Percentiles rank a stretch among this genome's conserved stretches.
phyloP scores from a whole-genome alignment of 2,329 filamentous ascomycete genomes.

The Tolypocladium sp. region DNA sequence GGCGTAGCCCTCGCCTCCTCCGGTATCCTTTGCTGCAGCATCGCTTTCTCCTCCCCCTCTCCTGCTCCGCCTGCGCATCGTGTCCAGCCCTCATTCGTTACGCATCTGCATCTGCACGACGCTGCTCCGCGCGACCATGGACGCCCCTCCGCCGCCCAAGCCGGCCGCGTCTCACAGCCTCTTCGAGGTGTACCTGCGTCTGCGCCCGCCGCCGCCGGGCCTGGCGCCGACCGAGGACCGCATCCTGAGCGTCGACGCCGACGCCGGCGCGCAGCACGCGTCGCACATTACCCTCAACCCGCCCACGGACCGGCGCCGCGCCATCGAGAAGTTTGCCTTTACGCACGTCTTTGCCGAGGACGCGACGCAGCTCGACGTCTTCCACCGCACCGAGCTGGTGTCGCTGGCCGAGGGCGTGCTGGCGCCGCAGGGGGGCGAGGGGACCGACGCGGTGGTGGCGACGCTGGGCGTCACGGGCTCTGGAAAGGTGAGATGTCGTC shows the following conservation, averaged over 20 bases:
- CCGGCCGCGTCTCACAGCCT: slow-evolving; percentile 39
- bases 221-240: slow-evolving; percentile 41
- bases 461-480: slow-evolving; percentile 92
- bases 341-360: slow-evolving; percentile 88
- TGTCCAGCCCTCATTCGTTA: not conserved
- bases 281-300: slow-evolving; percentile 72
- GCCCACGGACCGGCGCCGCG: slow-evolving; percentile 75
- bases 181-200: slow-evolving; percentile 85
- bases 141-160: slow-evolving; percentile 7
- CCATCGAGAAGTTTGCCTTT: slow-evolving; percentile 89
- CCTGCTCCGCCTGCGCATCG: not conserved
- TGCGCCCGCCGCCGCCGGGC: slow-evolving; percentile 56
- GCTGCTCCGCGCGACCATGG: slow-evolving; percentile 20
- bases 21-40: not conserved
- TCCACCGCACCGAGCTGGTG: slow-evolving; percentile 68
- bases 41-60: not conserved
- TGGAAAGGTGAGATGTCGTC: slow-evolving; percentile 61
- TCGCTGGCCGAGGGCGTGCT: slow-evolving; percentile 75
- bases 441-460: slow-evolving; percentile 81
- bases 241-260: slow-evolving; percentile 69
- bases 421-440: slow-evolving; percentile 61
- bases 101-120: not conserved
- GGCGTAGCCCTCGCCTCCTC: not conserved
- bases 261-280: slow-evolving; percentile 33
- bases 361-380: slow-evolving; percentile 76